These are phyloP conservation scores for Kazachstania psychrophila DNA, from an alignment of 805 yeast species.

Conservation along the genomic window DNA sequence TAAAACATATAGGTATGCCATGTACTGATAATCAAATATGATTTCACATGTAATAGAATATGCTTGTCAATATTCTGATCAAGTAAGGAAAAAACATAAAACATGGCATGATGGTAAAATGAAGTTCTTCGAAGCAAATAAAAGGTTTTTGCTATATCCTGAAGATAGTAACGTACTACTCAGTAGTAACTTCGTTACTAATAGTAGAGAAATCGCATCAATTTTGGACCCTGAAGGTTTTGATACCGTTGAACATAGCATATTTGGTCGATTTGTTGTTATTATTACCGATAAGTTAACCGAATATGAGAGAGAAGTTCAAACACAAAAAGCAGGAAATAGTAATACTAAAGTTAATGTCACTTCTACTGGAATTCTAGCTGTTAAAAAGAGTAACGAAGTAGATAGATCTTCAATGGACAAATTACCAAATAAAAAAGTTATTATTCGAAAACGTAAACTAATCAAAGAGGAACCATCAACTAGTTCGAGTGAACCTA, in stretches of 20 bases:
- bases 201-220: conserved; percentile 12
- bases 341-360: not conserved
- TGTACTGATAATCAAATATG: too few species aligned
- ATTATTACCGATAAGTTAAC: conserved; percentile 13
- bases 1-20: not conserved
- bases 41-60: conserved; percentile 19
- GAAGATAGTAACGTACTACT: conserved; percentile 18
- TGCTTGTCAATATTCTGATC: conserved; percentile 27
- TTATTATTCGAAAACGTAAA: not conserved
- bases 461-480: not conserved
- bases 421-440: too few species aligned
- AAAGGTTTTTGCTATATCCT: conserved; percentile 18
- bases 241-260: conserved; percentile 20
- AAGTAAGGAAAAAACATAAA: conserved; percentile 27
- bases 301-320: conserved; percentile 16
- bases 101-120: conserved; percentile 30
- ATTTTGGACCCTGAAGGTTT: conserved; percentile 19
- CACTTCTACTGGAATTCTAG: too few species aligned
- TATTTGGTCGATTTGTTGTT: conserved; percentile 21
- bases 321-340: conserved; percentile 1
- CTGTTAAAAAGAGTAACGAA: too few species aligned
- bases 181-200: conserved; percentile 21
- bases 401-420: not conserved
- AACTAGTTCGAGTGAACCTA: conserved; percentile 1
- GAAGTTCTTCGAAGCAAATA: conserved; percentile 16